phyloP scores from a whole-genome alignment of 2,329 filamentous ascomycete genomes.

The Fusarium temperatum region DNA sequence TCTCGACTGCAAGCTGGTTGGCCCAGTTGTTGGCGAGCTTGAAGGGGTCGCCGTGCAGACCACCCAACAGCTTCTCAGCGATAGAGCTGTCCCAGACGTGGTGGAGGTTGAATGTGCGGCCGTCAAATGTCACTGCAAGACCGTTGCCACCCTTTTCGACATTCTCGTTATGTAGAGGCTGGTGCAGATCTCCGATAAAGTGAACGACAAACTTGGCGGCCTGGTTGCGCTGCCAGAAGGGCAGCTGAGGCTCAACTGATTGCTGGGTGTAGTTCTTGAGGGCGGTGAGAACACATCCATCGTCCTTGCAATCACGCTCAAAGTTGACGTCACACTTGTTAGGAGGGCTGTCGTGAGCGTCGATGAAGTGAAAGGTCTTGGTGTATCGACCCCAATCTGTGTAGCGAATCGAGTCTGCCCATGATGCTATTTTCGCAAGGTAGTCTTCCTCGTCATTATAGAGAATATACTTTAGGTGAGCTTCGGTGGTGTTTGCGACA shows the following conservation, averaged over 20 bases:
- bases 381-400: slow-evolving; percentile 70
- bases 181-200: slow-evolving; percentile 76
- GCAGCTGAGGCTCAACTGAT: slow-evolving; percentile 57
- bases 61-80: slow-evolving; percentile 70
- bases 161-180: slow-evolving; percentile 73
- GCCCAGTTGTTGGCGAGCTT: slow-evolving; percentile 65
- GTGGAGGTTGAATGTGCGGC: slow-evolving; percentile 70
- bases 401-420: slow-evolving; percentile 74
- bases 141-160: slow-evolving; percentile 73
- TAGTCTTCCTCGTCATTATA: slow-evolving; percentile 64
- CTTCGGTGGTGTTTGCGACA: slow-evolving; percentile 63
- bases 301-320: slow-evolving; percentile 68
- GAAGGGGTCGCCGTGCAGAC: slow-evolving; percentile 59
- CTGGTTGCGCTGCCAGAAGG: slow-evolving; percentile 59
- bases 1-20: slow-evolving; percentile 61
- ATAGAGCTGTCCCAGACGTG: slow-evolving; percentile 79
- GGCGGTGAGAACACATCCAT: slow-evolving; percentile 70
- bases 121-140: slow-evolving; percentile 70
- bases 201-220: slow-evolving; percentile 74
- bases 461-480: slow-evolving; percentile 67
- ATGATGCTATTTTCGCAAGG: slow-evolving; percentile 70
- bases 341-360: slow-evolving; percentile 71
- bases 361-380: slow-evolving; percentile 74
- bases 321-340: slow-evolving; percentile 65
- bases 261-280: slow-evolving; percentile 69